A percentile compares a stretch with the other conserved stretches of the same genome.
These are phyloP conservation scores for Xylaria castorea DNA, from an alignment of 495 filamentous ascomycete species.

Conservation along the genomic window DNA sequence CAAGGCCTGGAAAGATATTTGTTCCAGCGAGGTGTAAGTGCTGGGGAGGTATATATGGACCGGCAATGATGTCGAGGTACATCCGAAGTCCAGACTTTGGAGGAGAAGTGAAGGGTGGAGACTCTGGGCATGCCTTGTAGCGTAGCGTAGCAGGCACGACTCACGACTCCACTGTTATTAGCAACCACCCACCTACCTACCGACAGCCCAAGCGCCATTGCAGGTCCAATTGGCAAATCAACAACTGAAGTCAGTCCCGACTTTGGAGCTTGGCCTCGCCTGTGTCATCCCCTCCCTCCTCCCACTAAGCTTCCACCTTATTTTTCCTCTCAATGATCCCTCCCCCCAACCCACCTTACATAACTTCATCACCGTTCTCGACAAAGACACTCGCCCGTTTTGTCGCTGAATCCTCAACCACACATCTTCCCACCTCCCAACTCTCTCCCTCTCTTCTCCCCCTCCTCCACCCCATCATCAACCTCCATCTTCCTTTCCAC, in stretches of 20 bases:
- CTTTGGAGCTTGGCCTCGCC: constrained; percentile 21
- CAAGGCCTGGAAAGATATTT: background rate
- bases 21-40: background rate
- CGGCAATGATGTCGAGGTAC: constrained; percentile 8
- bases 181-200: constrained; percentile 11
- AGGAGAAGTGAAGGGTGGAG: background rate
- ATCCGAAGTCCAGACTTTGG: background rate
- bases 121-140: background rate
- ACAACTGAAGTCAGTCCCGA: constrained; percentile 24
- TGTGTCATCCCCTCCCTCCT: constrained; percentile 22
- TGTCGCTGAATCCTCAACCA: constrained; percentile 31
- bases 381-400: constrained; percentile 24
- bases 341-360: constrained; percentile 25
- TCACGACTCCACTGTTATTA: constrained; percentile 1
- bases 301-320: constrained; percentile 13
- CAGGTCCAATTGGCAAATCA: constrained; percentile 32
- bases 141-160: constrained; percentile 12
- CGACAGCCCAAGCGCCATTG: constrained; percentile 26
- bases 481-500: constrained; percentile 30
- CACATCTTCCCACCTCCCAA: constrained; percentile 37
- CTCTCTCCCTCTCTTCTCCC: constrained; percentile 29
- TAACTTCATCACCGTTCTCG: constrained; percentile 32
- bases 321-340: constrained; percentile 26
- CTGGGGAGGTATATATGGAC: background rate
- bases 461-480: constrained; percentile 26